phyloP scores from a whole-genome alignment of 2,329 filamentous ascomycete genomes.

The Fusarium globosum region DNA sequence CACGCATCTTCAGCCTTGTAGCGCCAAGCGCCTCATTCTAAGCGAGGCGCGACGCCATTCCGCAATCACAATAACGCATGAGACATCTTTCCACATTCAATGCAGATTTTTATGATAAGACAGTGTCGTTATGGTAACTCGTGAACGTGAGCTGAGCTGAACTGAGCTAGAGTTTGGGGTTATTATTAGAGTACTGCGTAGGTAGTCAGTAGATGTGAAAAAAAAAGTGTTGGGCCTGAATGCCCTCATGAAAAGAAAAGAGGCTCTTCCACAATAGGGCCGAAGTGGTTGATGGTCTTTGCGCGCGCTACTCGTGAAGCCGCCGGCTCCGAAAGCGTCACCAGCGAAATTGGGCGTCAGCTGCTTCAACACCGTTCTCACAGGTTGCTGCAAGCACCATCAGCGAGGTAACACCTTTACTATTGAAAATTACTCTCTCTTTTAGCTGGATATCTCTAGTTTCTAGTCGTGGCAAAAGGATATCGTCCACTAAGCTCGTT shows the following conservation, averaged over 20 bases:
- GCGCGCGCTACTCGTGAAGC: slow-evolving; percentile 13
- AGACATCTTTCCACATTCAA: not conserved
- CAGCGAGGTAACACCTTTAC: too few species aligned
- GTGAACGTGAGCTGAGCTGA: not conserved
- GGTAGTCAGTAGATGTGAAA: not conserved
- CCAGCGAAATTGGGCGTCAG: not conserved
- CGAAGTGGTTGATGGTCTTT: slow-evolving; percentile 22
- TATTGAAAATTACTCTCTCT: not conserved
- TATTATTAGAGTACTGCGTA: not conserved
- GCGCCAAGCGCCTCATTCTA: not conserved
- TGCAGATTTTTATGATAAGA: not conserved
- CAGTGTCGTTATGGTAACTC: not conserved
- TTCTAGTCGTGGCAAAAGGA: slow-evolving; percentile 6
- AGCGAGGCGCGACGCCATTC: not conserved
- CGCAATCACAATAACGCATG: not conserved
- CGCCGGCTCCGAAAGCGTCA: not conserved
- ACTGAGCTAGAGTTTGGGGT: not conserved
- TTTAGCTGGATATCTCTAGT: not conserved
- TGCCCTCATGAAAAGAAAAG: not conserved
- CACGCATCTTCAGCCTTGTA: slow-evolving; percentile 12
- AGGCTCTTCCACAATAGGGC: slow-evolving; percentile 28
- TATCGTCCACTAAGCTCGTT: not conserved
- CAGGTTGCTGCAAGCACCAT: not conserved
- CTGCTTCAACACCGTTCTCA: not conserved
- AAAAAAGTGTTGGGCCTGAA: slow-evolving; percentile 2